These are phyloP conservation scores for Ophiostoma tasmaniense DNA, from an alignment of 2,329 filamentous ascomycete species.

Conservation along the genomic window DNA sequence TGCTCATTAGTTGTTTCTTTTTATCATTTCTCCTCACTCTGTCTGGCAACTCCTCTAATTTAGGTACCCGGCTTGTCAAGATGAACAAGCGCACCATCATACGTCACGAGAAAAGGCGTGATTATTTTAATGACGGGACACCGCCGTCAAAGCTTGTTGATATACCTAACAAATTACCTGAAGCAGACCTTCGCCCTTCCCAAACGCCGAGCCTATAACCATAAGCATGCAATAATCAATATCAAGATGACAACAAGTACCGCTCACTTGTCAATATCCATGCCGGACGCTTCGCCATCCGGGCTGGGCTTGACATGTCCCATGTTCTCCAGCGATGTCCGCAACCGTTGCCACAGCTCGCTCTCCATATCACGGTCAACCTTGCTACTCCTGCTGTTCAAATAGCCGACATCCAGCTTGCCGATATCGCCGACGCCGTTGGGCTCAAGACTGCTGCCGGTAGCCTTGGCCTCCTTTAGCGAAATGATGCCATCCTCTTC, in stretches of 20 bases:
- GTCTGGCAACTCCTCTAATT: no score
- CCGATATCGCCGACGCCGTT: slow-evolving; percentile 49
- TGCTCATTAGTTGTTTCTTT: no score
- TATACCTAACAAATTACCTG: not conserved
- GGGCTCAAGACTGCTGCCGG: slow-evolving; percentile 35
- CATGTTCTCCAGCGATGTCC: slow-evolving; percentile 42
- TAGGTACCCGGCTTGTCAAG: no score
- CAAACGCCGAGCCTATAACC: not conserved
- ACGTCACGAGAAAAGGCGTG: no score
- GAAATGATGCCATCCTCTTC: slow-evolving; percentile 73
- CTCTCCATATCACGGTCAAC: slow-evolving; percentile 77
- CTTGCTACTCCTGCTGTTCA: slow-evolving; percentile 77
- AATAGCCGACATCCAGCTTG: slow-evolving; percentile 71
- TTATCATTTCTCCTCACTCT: no score
- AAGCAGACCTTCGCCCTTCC: not conserved
- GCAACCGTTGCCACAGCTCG: slow-evolving; percentile 63
- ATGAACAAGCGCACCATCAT: no score
- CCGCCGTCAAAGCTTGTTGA: not conserved
- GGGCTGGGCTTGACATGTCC: not conserved
- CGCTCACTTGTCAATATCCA: slow-evolving; percentile 6
- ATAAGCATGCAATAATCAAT: not conserved
- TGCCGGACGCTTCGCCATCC: not conserved
- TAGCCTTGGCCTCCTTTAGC: slow-evolving; percentile 29
- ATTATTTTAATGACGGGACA: no score
- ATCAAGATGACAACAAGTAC: not conserved